phyloP scores from a whole-genome alignment of 768 basidiomycete species.

The Coprinopsis strossmayeri region DNA sequence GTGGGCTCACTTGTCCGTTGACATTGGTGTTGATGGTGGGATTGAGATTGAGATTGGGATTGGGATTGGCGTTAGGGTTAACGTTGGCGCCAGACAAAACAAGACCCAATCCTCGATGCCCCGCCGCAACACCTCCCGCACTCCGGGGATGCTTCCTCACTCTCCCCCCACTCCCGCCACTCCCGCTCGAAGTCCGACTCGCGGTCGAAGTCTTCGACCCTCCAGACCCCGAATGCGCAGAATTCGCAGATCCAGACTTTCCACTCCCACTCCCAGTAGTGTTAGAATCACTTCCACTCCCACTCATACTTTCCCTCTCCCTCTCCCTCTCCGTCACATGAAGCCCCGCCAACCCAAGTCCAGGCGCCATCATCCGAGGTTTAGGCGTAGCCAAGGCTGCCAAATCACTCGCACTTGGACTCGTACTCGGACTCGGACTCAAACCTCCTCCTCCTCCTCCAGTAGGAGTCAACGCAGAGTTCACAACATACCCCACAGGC shows the following conservation, averaged over 20 bases:
- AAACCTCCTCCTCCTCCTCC: not conserved
- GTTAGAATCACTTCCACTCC: conserved; percentile 14
- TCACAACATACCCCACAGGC: not conserved
- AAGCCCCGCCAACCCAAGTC: too few species aligned
- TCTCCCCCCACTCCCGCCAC: not conserved
- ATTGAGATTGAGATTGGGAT: too few species aligned
- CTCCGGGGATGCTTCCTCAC: not conserved
- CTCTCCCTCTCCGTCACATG: not conserved
- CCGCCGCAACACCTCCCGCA: not conserved
- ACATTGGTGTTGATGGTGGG: too few species aligned
- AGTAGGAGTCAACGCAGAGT: not conserved
- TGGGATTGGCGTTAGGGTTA: too few species aligned
- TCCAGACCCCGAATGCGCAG: not conserved
- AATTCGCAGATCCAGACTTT: not conserved
- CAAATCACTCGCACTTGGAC: too few species aligned
- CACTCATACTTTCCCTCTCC: not conserved
- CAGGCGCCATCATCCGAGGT: too few species aligned
- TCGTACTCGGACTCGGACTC: not conserved
- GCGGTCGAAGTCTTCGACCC: not conserved
- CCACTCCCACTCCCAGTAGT: too few species aligned
- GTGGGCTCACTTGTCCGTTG: too few species aligned
- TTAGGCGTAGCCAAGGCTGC: not conserved
- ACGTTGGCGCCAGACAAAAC: not conserved
- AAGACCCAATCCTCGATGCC: not conserved
- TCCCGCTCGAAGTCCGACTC: not conserved